These are phyloP conservation scores for Zasmidium citrigriseum DNA, from an alignment of 2,329 filamentous ascomycete genomes.

Conservation along the genomic window DNA sequence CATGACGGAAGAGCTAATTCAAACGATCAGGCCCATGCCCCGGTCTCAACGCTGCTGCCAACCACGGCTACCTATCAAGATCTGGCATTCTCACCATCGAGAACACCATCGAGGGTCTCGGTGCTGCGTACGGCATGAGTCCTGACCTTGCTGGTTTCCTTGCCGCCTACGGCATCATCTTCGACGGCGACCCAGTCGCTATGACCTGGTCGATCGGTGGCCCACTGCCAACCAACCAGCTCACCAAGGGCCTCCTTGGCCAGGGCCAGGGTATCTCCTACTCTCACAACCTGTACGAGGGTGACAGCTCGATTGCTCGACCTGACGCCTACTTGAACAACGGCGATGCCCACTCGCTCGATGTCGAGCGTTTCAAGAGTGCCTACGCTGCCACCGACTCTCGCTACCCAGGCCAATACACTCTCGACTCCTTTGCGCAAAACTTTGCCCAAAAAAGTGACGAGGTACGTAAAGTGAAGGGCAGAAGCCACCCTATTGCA, in stretches of 20 bases:
- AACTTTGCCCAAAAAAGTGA: slow-evolving; percentile 16
- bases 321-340: slow-evolving; percentile 29
- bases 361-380: slow-evolving; percentile 19
- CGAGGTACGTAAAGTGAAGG: too few relatives aligned
- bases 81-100: slow-evolving; percentile 14
- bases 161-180: slow-evolving; percentile 31
- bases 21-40: slow-evolving; percentile 22
- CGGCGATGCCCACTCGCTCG: slow-evolving; percentile 25
- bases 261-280: slow-evolving; percentile 27
- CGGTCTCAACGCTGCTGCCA: slow-evolving; percentile 24
- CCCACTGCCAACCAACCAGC: slow-evolving; percentile 11
- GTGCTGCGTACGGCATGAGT: slow-evolving; percentile 13
- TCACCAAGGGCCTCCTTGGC: slow-evolving; percentile 19
- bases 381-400: slow-evolving; percentile 23
- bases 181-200: slow-evolving; percentile 17
- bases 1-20: too few relatives aligned
- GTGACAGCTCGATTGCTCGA: slow-evolving; percentile 31
- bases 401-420: slow-evolving; percentile 14
- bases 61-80: slow-evolving; percentile 23
- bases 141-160: slow-evolving; percentile 26
- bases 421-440: slow-evolving; percentile 22
- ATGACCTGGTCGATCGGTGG: slow-evolving; percentile 24
- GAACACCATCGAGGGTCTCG: slow-evolving; percentile 16
- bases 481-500: too few relatives aligned
- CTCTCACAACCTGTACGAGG: slow-evolving; percentile 39